Conservation (phyloP, 805 yeast genomes). For the Saturnispora diversa region DNA sequence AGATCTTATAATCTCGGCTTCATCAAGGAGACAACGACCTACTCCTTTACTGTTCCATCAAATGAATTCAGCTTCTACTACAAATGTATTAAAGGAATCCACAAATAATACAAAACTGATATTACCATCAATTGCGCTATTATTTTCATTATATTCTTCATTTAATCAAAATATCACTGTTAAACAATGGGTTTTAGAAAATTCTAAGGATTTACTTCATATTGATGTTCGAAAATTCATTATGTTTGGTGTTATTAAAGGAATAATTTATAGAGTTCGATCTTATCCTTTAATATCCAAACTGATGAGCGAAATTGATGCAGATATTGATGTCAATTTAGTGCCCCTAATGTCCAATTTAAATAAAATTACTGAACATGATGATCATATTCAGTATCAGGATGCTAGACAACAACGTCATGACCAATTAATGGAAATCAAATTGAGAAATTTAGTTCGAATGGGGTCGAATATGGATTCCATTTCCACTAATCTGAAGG, state of each 20-base stretch:
- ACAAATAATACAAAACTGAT: slow-evolving; percentile 15
- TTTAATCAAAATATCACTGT: slow-evolving; percentile 71
- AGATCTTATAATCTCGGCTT: neutral
- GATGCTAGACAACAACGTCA: neutral
- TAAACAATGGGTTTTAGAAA: slow-evolving; percentile 73
- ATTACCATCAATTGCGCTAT: slow-evolving; percentile 54
- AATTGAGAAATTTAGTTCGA: neutral
- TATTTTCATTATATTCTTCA: slow-evolving; percentile 69
- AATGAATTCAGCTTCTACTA: slow-evolving; percentile 7
- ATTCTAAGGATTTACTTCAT: slow-evolving; percentile 46
- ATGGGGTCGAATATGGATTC: slow-evolving; percentile 4
- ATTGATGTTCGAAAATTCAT: slow-evolving; percentile 81
- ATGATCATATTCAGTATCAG: neutral
- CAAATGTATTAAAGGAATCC: neutral
- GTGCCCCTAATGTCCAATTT: neutral
- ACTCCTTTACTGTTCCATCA: neutral
- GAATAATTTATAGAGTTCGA: slow-evolving; percentile 73
- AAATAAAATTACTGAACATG: slow-evolving; percentile 2
- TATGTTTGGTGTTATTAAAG: slow-evolving; percentile 77
- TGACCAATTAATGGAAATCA: slow-evolving; percentile 1
- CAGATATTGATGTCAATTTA: neutral
- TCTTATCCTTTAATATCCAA: slow-evolving; percentile 51
- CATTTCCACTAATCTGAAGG: slow-evolving; percentile 1
- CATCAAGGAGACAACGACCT: neutral
- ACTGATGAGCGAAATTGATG: neutral